Evolutionary conservation across 495 filamentous ascomycete species (phyloP).

Genomic region (Monascus purpureus): DNA sequence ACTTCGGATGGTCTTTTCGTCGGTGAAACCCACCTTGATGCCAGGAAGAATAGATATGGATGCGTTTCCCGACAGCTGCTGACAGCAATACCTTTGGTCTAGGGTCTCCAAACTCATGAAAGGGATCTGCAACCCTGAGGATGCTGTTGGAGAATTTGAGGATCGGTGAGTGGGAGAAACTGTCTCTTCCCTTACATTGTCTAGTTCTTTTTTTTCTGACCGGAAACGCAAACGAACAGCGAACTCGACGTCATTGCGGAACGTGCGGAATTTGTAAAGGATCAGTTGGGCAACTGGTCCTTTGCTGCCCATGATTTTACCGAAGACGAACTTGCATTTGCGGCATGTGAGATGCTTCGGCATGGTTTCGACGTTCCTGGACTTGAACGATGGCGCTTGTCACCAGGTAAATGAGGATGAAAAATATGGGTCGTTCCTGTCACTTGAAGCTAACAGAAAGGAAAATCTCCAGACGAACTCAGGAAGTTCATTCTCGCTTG

Average conservation of each 20-base stretch:
- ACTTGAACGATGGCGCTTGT: constrained; percentile 62
- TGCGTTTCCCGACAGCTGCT: constrained; percentile 1
- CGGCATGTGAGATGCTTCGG: constrained; percentile 68
- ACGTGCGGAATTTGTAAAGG: constrained; percentile 46
- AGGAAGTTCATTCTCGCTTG: constrained; percentile 71
- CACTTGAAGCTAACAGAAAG: constrained; percentile 1
- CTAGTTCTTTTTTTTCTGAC: neutral
- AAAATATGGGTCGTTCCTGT: neutral
- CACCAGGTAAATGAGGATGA: constrained; percentile 42
- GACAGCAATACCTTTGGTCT: neutral
- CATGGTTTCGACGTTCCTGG: constrained; percentile 78
- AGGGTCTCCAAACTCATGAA: constrained; percentile 88
- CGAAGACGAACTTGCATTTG: constrained; percentile 77
- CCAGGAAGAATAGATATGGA: too few species aligned
- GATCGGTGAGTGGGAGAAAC: constrained; percentile 16
- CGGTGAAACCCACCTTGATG: too few species aligned
- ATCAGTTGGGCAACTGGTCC: constrained; percentile 64
- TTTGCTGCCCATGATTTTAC: constrained; percentile 82
- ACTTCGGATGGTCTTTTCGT: too few species aligned
- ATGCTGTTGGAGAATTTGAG: constrained; percentile 37
- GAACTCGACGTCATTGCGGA: constrained; percentile 36
- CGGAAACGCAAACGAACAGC: constrained; percentile 8
- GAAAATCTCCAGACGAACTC: constrained; percentile 38
- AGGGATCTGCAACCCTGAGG: constrained; percentile 71
- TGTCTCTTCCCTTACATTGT: neutral